Percentiles rank a stretch among this genome's conserved stretches.
phyloP scores from a whole-genome alignment of 2,329 filamentous ascomycete genomes.

The Paraphaeosphaeria sporulosa region DNA sequence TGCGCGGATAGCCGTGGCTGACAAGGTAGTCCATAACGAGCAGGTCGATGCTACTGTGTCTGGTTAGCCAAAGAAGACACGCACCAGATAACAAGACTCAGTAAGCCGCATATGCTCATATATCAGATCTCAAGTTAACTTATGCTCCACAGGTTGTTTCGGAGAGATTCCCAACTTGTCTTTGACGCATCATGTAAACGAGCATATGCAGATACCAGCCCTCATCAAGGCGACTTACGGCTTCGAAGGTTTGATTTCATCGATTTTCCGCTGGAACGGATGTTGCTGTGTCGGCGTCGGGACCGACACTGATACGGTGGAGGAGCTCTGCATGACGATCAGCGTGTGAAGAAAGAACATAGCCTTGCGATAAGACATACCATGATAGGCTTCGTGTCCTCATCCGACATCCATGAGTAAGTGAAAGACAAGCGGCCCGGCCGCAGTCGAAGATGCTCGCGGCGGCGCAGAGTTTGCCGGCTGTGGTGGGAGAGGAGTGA shows the following conservation, averaged over 20 bases:
- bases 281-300: slow-evolving; percentile 71
- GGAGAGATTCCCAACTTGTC: slow-evolving; percentile 99
- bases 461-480: slow-evolving; percentile 40
- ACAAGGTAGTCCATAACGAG: slow-evolving; percentile 97
- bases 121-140: slow-evolving; percentile 80
- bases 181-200: slow-evolving; percentile 76
- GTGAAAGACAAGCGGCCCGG: slow-evolving; percentile 33
- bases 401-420: slow-evolving; percentile 48
- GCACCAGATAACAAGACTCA: slow-evolving; percentile 18
- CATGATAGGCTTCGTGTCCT: slow-evolving; percentile 44
- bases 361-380: slow-evolving; percentile 28
- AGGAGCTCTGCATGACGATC: slow-evolving; percentile 61
- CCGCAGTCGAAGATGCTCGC: slow-evolving; percentile 39
- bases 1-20: slow-evolving; percentile 91
- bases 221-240: slow-evolving; percentile 67
- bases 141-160: slow-evolving; percentile 92
- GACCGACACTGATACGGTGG: slow-evolving; percentile 75
- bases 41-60: slow-evolving; percentile 85
- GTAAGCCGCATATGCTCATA: slow-evolving; percentile 31
- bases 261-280: slow-evolving; percentile 80
- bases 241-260: slow-evolving; percentile 86
- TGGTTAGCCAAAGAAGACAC: slow-evolving; percentile 31
- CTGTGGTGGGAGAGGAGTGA: slow-evolving; percentile 30
- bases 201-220: slow-evolving; percentile 8
- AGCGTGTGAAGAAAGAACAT: slow-evolving; percentile 24